phyloP scores from a whole-genome alignment of 371 early-diverging fungal species.

The Zychaea mexicana region DNA sequence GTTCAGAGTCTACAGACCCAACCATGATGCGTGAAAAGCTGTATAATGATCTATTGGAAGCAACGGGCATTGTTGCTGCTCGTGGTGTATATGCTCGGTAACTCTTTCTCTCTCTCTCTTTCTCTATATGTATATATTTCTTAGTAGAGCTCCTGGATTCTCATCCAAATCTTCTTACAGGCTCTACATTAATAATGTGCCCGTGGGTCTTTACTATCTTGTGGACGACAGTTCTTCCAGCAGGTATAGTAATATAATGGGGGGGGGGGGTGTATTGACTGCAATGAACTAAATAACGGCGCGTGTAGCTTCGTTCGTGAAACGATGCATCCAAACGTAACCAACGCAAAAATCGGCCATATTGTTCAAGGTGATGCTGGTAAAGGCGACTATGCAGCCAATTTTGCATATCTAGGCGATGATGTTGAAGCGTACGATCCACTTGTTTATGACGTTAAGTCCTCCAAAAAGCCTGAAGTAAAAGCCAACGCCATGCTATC shows the following conservation, averaged over 20 bases:
- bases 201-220: slow-evolving; percentile 40
- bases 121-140: background rate
- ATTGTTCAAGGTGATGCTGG: slow-evolving; percentile 42
- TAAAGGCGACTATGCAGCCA: slow-evolving; percentile 29
- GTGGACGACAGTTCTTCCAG: slow-evolving; percentile 35
- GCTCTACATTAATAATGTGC: slow-evolving; percentile 34
- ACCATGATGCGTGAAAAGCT: slow-evolving; percentile 48
- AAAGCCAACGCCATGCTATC: slow-evolving; percentile 18
- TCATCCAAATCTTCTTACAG: slow-evolving; percentile 6
- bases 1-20: slow-evolving; percentile 39
- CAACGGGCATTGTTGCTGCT: slow-evolving; percentile 40
- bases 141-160: background rate
- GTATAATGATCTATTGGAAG: slow-evolving; percentile 38
- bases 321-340: slow-evolving; percentile 33
- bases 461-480: slow-evolving; percentile 17
- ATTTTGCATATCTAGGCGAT: slow-evolving; percentile 32
- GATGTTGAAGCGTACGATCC: slow-evolving; percentile 22
- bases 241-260: slow-evolving; percentile 13
- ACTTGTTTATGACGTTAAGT: slow-evolving; percentile 21
- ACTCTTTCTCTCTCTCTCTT: background rate
- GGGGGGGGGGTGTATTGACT: too few species aligned
- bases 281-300: background rate
- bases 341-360: slow-evolving; percentile 19
- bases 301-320: slow-evolving; percentile 31
- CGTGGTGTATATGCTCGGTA: slow-evolving; percentile 39